phyloP scores from a whole-genome alignment of 306 rosid genomes.

The Senna siamea region DNA sequence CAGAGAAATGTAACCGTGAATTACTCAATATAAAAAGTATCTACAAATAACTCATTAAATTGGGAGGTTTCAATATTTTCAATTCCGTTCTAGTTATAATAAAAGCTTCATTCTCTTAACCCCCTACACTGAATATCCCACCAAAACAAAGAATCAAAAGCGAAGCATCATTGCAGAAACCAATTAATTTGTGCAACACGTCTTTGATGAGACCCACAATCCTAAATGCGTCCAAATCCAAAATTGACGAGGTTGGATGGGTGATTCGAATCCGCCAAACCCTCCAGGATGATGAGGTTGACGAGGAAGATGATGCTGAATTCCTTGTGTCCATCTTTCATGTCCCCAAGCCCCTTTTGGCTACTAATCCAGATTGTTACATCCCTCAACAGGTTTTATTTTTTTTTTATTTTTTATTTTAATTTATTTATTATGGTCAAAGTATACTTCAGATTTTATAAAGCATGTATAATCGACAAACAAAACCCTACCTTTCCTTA shows the following conservation, averaged over 20 bases:
- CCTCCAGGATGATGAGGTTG: constrained; percentile 58
- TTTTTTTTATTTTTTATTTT: not conserved
- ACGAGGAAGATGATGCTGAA: constrained; percentile 48
- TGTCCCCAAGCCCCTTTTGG: constrained; percentile 59
- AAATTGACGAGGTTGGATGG: constrained; percentile 74
- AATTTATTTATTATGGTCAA: no score
- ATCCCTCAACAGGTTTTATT: constrained; percentile 51
- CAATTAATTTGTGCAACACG: constrained; percentile 31
- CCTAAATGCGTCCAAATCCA: constrained; percentile 41
- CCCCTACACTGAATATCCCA: not conserved
- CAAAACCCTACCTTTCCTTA: no score
- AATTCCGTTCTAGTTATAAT: not conserved
- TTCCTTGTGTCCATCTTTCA: constrained; percentile 67
- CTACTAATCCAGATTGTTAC: constrained; percentile 60
- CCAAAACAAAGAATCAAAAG: not conserved
- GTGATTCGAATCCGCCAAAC: constrained; percentile 67
- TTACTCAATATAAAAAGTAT: no score
- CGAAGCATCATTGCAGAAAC: not conserved
- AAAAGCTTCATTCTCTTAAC: not conserved
- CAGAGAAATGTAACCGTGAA: no score
- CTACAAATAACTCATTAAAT: no score
- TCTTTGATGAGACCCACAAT: constrained; percentile 23
- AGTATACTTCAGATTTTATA: no score
- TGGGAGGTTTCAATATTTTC: no score
- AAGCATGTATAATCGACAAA: no score